Evolutionary conservation across 345 rosid species (phyloP), one percentile per base, ranked within the genome.

Genomic region (Luvunga scandens): DNA sequence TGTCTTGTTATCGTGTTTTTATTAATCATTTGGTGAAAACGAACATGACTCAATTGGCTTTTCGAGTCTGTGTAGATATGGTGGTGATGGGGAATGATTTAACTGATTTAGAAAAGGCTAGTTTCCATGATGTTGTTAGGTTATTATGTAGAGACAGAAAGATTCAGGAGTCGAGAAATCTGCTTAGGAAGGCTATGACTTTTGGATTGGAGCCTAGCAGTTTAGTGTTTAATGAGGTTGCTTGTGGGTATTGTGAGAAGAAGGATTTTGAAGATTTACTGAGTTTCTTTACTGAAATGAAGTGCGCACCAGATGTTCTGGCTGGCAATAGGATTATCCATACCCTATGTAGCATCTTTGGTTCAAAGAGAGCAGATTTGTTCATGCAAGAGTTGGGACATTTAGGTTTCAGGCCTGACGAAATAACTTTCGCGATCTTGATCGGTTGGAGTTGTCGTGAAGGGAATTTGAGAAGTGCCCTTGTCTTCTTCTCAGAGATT

Each of bases 231-330:
- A 82, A 90, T 75, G 86, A 86, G 71, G 89, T 92, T 78, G 83
- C 88, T 64, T 70, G 71, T 78, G 93, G 90, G 13, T 92, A 91
- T 75, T 86, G 89, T 75, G 86, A 89, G 80, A 93, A 91, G 87
- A 88, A 87, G 69, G 93, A 94, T 71, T 94, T 90, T 79, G 95
- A 90, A 77, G 97, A 94, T 87, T 71, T 86, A 71, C 64, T 87
- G 53, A 86, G 88, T 84, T 88, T 93, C 72, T 74, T 89, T 67
- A 42, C 48, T 70, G 92, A 87, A 73, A 77, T 80, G 79, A 87
- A 84, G 73, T 71, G 77, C 78, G 69, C 81, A 45, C 92, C 91
- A 2, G 87, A 81, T 82, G 77, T 83, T 60, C 60, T 79, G 28
- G 83, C 85, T 64, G 91, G 95, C 27, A 94, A 94, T 75, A 88